Evolutionary conservation across 2,329 filamentous ascomycete genomes (phyloP).

Genomic region (Hymenoscyphus occultus): DNA sequence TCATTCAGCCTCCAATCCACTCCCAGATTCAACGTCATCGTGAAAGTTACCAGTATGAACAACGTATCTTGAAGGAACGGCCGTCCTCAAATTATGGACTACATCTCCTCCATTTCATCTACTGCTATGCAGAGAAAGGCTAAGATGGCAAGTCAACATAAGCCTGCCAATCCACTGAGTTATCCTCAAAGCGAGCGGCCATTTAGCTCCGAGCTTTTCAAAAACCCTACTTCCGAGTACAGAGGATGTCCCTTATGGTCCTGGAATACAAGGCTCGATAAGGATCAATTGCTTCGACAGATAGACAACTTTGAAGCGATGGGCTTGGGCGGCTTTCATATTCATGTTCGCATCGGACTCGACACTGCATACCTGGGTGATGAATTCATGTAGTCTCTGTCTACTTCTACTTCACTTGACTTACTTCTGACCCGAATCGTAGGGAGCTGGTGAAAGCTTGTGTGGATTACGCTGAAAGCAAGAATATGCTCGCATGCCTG

Average conservation of each 20-base stretch:
- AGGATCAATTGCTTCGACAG: slow-evolving; percentile 32
- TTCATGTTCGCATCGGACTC: slow-evolving; percentile 36
- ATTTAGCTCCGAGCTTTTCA: slow-evolving; percentile 33
- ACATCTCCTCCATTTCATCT: slow-evolving; percentile 16
- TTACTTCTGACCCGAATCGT: background rate
- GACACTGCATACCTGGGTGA: slow-evolving; percentile 37
- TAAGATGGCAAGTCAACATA: slow-evolving; percentile 11
- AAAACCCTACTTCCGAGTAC: slow-evolving; percentile 35
- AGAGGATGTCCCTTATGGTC: slow-evolving; percentile 36
- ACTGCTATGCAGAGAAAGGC: slow-evolving; percentile 6
- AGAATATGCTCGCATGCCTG: slow-evolving; percentile 37
- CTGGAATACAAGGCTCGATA: slow-evolving; percentile 35
- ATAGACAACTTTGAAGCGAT: slow-evolving; percentile 36
- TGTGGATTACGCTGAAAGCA: slow-evolving; percentile 36
- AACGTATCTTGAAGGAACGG: background rate
- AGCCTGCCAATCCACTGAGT: slow-evolving; percentile 31
- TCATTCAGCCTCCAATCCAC: background rate
- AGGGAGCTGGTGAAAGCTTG: slow-evolving; percentile 27
- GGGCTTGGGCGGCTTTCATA: slow-evolving; percentile 37
- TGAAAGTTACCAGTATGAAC: background rate
- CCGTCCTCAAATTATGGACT: slow-evolving; percentile 15
- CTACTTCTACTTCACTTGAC: background rate
- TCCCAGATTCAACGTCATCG: slow-evolving; percentile 9
- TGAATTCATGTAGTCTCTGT: slow-evolving; percentile 34
- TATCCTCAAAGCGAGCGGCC: slow-evolving; percentile 32